Evolutionary conservation across 2,329 filamentous ascomycete species (phyloP).

Genomic region (Polytolypa hystricis): DNA sequence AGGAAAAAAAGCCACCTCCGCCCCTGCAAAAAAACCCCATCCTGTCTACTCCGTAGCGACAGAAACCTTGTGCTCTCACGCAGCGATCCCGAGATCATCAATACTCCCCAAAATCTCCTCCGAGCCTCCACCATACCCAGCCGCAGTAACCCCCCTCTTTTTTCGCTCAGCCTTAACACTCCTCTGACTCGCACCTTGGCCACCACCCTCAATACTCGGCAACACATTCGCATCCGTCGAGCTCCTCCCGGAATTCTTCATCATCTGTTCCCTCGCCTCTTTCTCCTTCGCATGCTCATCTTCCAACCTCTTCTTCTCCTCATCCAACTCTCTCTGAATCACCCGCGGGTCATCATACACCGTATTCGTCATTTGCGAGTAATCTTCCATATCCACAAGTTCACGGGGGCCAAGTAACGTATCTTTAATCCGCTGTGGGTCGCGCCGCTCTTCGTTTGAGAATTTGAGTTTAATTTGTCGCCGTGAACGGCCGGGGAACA

Average conservation of each 20-base stretch:
- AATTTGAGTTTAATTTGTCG: slow-evolving; percentile 55
- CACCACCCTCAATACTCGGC: slow-evolving; percentile 23
- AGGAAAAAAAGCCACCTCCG: too few relatives aligned
- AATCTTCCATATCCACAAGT: slow-evolving; percentile 32
- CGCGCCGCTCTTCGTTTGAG: slow-evolving; percentile 47
- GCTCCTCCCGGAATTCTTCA: slow-evolving; percentile 31
- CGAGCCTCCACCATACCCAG: slow-evolving; percentile 23
- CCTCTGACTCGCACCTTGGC: slow-evolving; percentile 11
- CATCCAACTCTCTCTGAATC: slow-evolving; percentile 32
- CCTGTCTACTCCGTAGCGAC: background rate
- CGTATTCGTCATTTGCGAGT: slow-evolving; percentile 36
- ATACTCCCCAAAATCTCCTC: slow-evolving; percentile 32
- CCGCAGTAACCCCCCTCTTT: slow-evolving; percentile 18
- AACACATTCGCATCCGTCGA: slow-evolving; percentile 17
- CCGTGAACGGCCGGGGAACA: slow-evolving; percentile 50
- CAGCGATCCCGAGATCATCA: slow-evolving; percentile 15
- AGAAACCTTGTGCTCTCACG: slow-evolving; percentile 5
- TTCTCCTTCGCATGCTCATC: slow-evolving; percentile 37
- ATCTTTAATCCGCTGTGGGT: slow-evolving; percentile 42
- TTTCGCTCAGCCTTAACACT: slow-evolving; percentile 11
- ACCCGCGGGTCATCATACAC: slow-evolving; percentile 31
- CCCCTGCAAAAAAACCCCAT: too few relatives aligned
- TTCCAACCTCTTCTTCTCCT: slow-evolving; percentile 36
- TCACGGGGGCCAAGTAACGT: slow-evolving; percentile 39
- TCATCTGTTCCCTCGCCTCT: slow-evolving; percentile 31